Percentiles rank a stretch among this genome's conserved stretches.
Conservation (phyloP, 768 basidiomycete species). For the Amanita exitialis region DNA sequence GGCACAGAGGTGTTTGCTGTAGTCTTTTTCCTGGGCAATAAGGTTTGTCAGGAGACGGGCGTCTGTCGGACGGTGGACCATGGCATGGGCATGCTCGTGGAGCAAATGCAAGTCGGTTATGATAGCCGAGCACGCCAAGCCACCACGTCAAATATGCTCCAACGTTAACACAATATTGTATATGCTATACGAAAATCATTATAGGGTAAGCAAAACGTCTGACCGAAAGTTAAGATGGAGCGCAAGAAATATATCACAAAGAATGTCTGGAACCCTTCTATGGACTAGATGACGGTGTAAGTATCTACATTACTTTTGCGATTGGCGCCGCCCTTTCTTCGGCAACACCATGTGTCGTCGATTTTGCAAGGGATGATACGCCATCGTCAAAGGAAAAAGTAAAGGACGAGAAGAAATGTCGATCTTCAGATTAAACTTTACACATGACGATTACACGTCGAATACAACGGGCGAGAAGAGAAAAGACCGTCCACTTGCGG, state of each 20-base stretch:
- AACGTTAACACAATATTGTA: no score
- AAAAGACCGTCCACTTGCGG: neutral
- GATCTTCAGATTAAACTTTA: constrained; percentile 4
- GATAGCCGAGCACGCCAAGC: neutral
- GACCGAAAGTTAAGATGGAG: neutral
- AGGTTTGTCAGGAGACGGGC: constrained; percentile 63
- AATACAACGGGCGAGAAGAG: neutral
- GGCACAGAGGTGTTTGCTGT: constrained; percentile 46
- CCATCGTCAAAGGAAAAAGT: neutral
- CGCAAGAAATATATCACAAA: constrained; percentile 3
- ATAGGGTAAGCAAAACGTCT: neutral
- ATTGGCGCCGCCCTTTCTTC: neutral
- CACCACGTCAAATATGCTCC: neutral
- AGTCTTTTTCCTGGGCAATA: constrained; percentile 61
- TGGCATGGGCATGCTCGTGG: constrained; percentile 15
- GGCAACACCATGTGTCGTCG: neutral
- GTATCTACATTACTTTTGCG: constrained; percentile 7
- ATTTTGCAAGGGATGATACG: neutral
- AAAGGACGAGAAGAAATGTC: neutral
- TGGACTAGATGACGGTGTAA: constrained; percentile 1
- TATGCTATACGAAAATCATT: neutral
- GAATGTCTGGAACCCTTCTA: neutral
- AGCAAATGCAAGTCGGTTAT: neutral
- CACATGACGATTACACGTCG: constrained; percentile 6
- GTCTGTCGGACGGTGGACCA: constrained; percentile 70